Base-by-base conservation (phyloP, 1,139 yeast species). In the Schizosaccharomyces versatilis region DNA sequence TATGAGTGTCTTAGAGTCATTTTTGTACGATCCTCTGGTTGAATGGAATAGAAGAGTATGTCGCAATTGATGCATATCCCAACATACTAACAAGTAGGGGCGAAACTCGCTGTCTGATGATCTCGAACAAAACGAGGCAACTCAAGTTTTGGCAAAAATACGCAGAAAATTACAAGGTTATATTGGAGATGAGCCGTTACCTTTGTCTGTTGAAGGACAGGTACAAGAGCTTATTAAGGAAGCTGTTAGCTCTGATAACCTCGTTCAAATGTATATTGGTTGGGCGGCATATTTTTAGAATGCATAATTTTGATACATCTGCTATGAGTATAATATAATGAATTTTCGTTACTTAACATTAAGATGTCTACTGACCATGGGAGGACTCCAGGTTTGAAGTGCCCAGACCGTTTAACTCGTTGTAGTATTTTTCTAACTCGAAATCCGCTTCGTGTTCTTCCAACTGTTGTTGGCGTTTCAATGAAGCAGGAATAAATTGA, bases 191-290 rank as follows among this genome's bases (percentile, higher is more conserved):
- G 79, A 81, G 32, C 94, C 84, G 61, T 88, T 93, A 0, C 85
- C 95, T 0, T 77, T 90, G 71, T 84, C 94, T 68, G 84, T 88
- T 2, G 81, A 83, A 56, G 97, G 96, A 0, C 96, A 90, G 63
- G 95, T 86, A 1, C 96, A 90, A 63, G 80, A 83, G 40, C 73
- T 90, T 57, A 83, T 90, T 53, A 88, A 83, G 62, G 85, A 83
- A 59, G 94, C 98, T 0, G 75, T 84, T 0, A 79, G 85, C 3
- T 70, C 72, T 6, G 84, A 80, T 55, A 79, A 81, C 59, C 69
- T 93, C 54, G 73, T 84, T 38, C 81, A 75, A 61, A 90, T 93
- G 98, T 93, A 85, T 66, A 79, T 84, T 41, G 99, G 99, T 7
- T 56, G 58, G 58, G 52, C 58, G 6, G 44, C 54, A 17, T 52